phyloP scores from a whole-genome alignment of 1,284 basidiomycete genomes.

The Ceratobasidium papillatum region DNA sequence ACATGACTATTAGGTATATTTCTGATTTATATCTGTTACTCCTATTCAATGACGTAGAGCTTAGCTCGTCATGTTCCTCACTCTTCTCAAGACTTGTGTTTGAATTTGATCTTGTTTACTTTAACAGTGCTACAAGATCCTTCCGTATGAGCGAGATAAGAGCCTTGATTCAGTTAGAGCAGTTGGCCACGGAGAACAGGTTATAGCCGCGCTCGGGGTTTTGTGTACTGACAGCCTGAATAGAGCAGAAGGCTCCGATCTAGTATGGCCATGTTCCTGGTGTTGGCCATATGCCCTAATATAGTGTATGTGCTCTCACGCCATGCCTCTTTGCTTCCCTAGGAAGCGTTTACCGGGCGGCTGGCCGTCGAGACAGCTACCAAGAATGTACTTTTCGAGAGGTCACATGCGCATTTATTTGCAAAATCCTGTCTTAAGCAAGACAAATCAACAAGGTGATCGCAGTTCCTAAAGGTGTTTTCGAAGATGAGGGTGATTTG shows the following conservation, averaged over 20 bases:
- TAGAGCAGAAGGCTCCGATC: not conserved
- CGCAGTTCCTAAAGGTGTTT: conserved; percentile 8
- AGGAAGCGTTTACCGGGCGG: not conserved
- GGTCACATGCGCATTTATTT: conserved; percentile 20
- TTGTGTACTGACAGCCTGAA: not conserved
- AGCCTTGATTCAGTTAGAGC: not conserved
- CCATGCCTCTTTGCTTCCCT: not conserved
- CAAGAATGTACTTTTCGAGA: not conserved
- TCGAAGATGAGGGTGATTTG: conserved; percentile 4
- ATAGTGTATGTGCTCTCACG: not conserved
- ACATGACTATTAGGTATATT: too few relatives aligned
- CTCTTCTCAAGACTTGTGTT: not conserved
- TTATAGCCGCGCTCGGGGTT: not conserved
- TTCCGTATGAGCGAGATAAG: not conserved
- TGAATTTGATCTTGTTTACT: not conserved
- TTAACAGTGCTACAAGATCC: not conserved
- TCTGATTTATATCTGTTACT: too few relatives aligned
- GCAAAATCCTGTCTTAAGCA: not conserved
- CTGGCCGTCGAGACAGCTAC: not conserved
- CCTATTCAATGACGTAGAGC: too few relatives aligned
- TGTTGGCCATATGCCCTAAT: not conserved
- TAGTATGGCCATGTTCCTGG: not conserved
- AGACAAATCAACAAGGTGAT: conserved; percentile 8
- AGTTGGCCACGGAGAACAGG: not conserved
- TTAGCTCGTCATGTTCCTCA: too few relatives aligned